phyloP scores from a whole-genome alignment of 2,329 filamentous ascomycete species.

The Ascochyta rabiei region DNA sequence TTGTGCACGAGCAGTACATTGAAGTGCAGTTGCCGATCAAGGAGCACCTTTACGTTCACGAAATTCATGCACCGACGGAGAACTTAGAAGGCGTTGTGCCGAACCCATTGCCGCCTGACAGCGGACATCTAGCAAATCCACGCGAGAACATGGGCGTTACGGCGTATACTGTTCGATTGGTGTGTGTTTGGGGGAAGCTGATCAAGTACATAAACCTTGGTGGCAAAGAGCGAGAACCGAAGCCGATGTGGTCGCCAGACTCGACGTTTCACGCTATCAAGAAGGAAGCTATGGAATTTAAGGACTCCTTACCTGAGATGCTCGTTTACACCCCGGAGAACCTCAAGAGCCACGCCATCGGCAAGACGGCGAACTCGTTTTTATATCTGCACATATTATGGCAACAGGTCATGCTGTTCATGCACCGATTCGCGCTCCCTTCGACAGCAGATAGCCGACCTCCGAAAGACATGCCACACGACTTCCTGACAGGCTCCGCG shows the following conservation, averaged over 20 bases:
- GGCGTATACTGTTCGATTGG: conserved; percentile 83
- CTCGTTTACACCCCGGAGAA: conserved; percentile 83
- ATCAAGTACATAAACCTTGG: conserved; percentile 91
- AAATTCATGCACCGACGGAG: conserved; percentile 88
- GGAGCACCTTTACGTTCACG: conserved; percentile 87
- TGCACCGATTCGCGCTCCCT: conserved; percentile 85
- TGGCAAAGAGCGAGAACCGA: conserved; percentile 76
- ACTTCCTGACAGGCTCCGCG: conserved; percentile 77
- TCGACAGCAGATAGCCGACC: conserved; percentile 67
- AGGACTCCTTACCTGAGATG: conserved; percentile 69
- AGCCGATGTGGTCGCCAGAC: conserved; percentile 81
- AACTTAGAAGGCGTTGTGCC: conserved; percentile 74
- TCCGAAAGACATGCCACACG: conserved; percentile 72
- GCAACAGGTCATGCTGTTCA: conserved; percentile 87
- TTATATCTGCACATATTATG: conserved; percentile 88
- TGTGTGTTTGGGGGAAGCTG: conserved; percentile 88
- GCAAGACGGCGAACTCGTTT: conserved; percentile 88
- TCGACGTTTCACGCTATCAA: conserved; percentile 77
- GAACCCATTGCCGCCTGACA: conserved; percentile 65
- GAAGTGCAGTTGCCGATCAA: conserved; percentile 90
- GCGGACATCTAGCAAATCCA: conserved; percentile 68
- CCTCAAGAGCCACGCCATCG: conserved; percentile 80
- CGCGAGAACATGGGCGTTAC: conserved; percentile 92
- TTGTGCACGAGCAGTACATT: conserved; percentile 86
- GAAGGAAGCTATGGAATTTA: conserved; percentile 73